These are phyloP conservation scores for Colletotrichum sp. DNA, from an alignment of 2,329 filamentous ascomycete genomes.

Conservation along the genomic window DNA sequence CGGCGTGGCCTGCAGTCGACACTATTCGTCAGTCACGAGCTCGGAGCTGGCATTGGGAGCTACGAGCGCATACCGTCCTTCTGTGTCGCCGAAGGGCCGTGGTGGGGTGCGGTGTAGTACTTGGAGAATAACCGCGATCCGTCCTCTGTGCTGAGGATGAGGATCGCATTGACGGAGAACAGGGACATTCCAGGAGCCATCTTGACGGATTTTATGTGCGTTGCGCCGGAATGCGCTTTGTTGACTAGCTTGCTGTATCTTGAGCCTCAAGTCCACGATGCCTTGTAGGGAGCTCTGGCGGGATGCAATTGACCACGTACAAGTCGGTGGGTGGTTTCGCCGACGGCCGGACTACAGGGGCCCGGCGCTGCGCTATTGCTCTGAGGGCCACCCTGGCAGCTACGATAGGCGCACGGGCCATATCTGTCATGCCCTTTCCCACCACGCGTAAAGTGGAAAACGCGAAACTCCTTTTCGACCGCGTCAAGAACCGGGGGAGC, in stretches of 20 bases:
- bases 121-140: constrained; percentile 91
- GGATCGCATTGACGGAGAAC: constrained; percentile 77
- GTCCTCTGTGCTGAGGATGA: constrained; percentile 85
- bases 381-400: neutral
- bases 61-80: constrained; percentile 26
- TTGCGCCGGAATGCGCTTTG: constrained; percentile 16
- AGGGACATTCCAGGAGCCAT: constrained; percentile 81
- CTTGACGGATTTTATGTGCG: constrained; percentile 23
- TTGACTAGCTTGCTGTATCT: constrained; percentile 1
- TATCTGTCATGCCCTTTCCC: neutral
- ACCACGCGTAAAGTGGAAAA: constrained; percentile 26
- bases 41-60: neutral
- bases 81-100: constrained; percentile 33
- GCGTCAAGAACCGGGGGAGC: neutral
- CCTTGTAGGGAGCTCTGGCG: constrained; percentile 14
- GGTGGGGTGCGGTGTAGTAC: constrained; percentile 67
- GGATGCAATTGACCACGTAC: constrained; percentile 21
- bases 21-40: neutral
- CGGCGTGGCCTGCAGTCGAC: neutral
- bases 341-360: constrained; percentile 13
- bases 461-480: constrained; percentile 21
- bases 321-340: constrained; percentile 22
- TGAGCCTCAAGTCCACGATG: constrained; percentile 17
- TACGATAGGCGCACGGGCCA: constrained; percentile 6
- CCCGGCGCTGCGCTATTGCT: neutral